Evolutionary conservation across 768 basidiomycete species (phyloP).

Genomic region (Russula sp.): DNA sequence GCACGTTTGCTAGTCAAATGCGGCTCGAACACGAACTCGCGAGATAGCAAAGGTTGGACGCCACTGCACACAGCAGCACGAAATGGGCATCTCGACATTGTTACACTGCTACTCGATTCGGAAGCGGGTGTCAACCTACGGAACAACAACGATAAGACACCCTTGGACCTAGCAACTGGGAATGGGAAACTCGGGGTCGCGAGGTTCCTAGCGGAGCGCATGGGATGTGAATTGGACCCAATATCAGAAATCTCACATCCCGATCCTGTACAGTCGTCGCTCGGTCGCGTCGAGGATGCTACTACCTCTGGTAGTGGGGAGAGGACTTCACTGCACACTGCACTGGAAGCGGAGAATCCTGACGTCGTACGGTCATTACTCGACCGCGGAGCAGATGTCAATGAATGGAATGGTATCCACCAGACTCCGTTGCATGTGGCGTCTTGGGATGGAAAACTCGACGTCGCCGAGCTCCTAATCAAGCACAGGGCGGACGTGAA

Average conservation of each 20-base stretch:
- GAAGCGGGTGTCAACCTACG: neutral
- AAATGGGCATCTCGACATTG: neutral
- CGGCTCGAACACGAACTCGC: neutral
- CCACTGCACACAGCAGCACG: neutral
- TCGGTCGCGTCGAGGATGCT: fast-evolving
- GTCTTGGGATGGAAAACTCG: neutral
- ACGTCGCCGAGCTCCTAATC: neutral
- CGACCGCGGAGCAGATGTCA: neutral
- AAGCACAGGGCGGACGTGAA: neutral
- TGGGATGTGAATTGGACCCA: neutral
- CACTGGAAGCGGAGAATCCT: neutral
- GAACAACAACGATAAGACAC: neutral
- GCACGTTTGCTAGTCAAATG: neutral
- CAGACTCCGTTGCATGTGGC: neutral
- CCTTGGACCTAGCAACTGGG: neutral
- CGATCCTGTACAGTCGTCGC: neutral
- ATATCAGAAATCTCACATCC: too few species aligned
- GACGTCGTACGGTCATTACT: neutral
- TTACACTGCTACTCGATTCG: neutral
- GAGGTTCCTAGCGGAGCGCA: neutral
- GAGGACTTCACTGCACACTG: neutral
- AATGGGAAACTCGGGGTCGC: neutral
- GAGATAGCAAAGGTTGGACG: neutral
- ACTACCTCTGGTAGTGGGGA: too few species aligned
- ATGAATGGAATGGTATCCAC: neutral